These are phyloP conservation scores for Poa pratensis DNA, from an alignment of 176 grass and related monocot genomes.

Conservation along the genomic window DNA sequence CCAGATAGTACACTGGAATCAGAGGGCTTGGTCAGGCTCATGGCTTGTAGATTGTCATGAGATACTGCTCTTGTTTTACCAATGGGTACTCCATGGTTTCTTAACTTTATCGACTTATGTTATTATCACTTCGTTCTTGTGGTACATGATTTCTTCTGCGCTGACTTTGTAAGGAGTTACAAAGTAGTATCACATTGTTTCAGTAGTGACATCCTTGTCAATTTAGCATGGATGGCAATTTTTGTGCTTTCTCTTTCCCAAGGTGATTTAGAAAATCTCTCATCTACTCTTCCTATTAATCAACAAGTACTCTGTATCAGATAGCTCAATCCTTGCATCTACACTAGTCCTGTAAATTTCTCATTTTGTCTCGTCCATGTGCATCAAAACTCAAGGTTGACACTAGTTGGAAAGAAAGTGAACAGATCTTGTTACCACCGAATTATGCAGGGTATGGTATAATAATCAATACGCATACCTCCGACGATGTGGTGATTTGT, in stretches of 20 bases:
- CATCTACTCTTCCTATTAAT: not conserved
- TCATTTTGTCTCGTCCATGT: not conserved
- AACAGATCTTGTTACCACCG: not conserved
- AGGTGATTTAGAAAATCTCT: not conserved
- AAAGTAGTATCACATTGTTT: not conserved
- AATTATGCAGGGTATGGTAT: not conserved
- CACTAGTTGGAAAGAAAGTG: not conserved
- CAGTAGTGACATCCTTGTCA: not conserved
- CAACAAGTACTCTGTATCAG: constrained; percentile 2
- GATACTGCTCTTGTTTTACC: not conserved
- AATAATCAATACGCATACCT: not conserved
- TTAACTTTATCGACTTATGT: not conserved
- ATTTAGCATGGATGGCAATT: not conserved
- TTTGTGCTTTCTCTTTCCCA: not conserved
- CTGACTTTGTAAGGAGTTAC: not conserved
- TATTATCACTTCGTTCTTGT: not conserved
- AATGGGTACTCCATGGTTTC: not conserved
- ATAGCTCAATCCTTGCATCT: not conserved
- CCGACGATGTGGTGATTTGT: not conserved
- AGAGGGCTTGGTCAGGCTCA: not conserved
- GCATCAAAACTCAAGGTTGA: not conserved
- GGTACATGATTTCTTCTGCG: not conserved
- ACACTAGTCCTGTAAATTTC: not conserved
- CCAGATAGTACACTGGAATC: not conserved
- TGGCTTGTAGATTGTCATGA: not conserved